phyloP scores from a whole-genome alignment of 1,139 yeast genomes.

The Nadsonia commutata region DNA sequence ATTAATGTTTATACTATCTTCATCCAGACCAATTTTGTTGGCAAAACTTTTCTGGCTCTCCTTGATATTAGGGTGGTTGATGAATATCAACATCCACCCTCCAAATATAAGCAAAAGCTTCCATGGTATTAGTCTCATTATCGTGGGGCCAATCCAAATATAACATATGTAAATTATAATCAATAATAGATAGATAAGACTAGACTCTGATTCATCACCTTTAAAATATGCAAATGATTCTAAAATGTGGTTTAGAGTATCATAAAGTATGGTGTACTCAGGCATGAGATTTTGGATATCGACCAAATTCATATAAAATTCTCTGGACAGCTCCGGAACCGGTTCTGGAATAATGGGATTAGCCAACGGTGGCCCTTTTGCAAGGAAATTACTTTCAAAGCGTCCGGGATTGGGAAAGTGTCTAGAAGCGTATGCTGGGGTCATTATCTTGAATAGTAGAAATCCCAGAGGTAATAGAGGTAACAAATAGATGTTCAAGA shows the following conservation, averaged over 20 bases:
- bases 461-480: slow-evolving; percentile 39
- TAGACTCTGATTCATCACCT: slow-evolving; percentile 48
- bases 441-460: slow-evolving; percentile 40
- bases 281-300: slow-evolving; percentile 77
- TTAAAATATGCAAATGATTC: slow-evolving; percentile 49
- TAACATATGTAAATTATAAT: slow-evolving; percentile 22
- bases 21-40: neutral
- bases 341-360: slow-evolving; percentile 48
- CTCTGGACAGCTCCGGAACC: slow-evolving; percentile 65
- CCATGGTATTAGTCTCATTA: slow-evolving; percentile 26
- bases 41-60: slow-evolving; percentile 12
- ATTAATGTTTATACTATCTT: slow-evolving; percentile 1
- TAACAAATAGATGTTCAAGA: slow-evolving; percentile 48
- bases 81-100: slow-evolving; percentile 38
- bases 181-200: slow-evolving; percentile 25
- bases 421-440: slow-evolving; percentile 51
- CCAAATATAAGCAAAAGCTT: slow-evolving; percentile 21
- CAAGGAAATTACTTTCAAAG: slow-evolving; percentile 32
- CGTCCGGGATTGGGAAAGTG: slow-evolving; percentile 22
- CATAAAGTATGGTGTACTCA: slow-evolving; percentile 51
- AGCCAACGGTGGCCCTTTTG: slow-evolving; percentile 38
- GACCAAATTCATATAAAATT: slow-evolving; percentile 62
- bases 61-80: slow-evolving; percentile 43
- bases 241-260: slow-evolving; percentile 35
- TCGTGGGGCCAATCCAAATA: slow-evolving; percentile 18